Conservation (phyloP, 768 basidiomycete species). For the Suillus cothurnatus region DNA sequence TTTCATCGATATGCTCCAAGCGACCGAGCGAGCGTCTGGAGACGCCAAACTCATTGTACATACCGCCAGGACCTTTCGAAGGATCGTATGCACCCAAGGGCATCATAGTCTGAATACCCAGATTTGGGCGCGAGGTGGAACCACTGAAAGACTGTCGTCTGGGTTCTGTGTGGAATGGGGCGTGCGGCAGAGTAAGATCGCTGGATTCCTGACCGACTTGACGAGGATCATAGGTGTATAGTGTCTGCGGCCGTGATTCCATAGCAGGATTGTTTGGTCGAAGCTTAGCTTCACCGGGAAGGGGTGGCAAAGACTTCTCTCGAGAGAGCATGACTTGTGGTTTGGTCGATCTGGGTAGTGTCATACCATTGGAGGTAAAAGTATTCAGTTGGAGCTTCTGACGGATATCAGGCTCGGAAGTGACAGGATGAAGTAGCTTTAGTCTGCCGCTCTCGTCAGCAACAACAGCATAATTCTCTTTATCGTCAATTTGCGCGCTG, state of each 20-base stretch:
- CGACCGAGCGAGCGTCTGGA: constrained; percentile 60
- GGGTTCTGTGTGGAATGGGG: constrained; percentile 61
- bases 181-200: constrained; percentile 62
- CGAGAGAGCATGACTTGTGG: constrained; percentile 38
- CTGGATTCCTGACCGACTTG: constrained; percentile 44
- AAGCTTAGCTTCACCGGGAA: constrained; percentile 58
- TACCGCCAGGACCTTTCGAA: constrained; percentile 33
- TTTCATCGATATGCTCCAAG: constrained; percentile 33
- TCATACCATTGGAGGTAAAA: constrained; percentile 35
- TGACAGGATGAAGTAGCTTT: constrained; percentile 53
- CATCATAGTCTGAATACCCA: constrained; percentile 51
- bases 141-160: constrained; percentile 82
- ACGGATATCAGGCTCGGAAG: constrained; percentile 66
- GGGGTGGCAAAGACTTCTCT: constrained; percentile 79
- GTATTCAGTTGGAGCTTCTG: constrained; percentile 42
- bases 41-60: constrained; percentile 75
- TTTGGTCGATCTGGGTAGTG: constrained; percentile 27
- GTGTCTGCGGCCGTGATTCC: constrained; percentile 63
- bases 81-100: constrained; percentile 43
- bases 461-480: constrained; percentile 36
- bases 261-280: constrained; percentile 34
- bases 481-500: constrained; percentile 46
- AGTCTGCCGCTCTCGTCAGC: constrained; percentile 36
- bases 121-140: constrained; percentile 55
- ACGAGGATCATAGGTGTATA: constrained; percentile 62